Base-by-base conservation (phyloP, 106 monocot species). In the Apostasia ramifera region DNA sequence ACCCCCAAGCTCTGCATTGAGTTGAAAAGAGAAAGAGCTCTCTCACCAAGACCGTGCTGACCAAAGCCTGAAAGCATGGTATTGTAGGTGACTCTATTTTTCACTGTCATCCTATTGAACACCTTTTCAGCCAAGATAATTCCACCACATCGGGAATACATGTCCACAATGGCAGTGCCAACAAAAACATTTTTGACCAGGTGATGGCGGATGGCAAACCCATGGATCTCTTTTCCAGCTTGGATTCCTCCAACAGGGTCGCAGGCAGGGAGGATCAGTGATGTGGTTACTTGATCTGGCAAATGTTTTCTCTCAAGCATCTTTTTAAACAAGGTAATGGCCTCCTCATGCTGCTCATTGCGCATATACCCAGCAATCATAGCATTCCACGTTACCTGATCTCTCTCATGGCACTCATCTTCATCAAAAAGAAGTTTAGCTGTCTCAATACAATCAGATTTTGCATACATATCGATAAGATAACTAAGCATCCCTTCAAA, bases 301-400 rank as follows among this genome's bases (percentile, higher is more conserved):
- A 6, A 69, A 60, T 49, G 63, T 40, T 69, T 39, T 75, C 75
- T 63, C 38, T 73, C 77, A 48, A 85, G 73, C 90, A 98, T 89
- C 48, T 74, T 41, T 10, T 70, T 52, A 50, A 98, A 85, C 63
- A 88, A 55, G 11, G 77, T 63, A 6, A 90, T 40, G 38, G 93
- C 89, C 8, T 76, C 14, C 44, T 93, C 85, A 39, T 44, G 44
- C 51, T 66, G 77, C 15, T 75, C 75, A 43, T 74, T 84, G 10
- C 87, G 89, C 48, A 76, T 71, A 45, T 93, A 90, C 3, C 89
- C 92, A 2, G 93, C 79, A 69, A 98, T 80, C 98, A 98, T 98
- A 2, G 98, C 92, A 74, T 98, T 98, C 98, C 98, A 98, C 5
- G 90, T 93, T 26, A 93, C 98, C 56, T 75, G 83, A 73, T 98